phyloP scores from a whole-genome alignment of 2,329 filamentous ascomycete species.

The Pseudogymnoascus sp. region DNA sequence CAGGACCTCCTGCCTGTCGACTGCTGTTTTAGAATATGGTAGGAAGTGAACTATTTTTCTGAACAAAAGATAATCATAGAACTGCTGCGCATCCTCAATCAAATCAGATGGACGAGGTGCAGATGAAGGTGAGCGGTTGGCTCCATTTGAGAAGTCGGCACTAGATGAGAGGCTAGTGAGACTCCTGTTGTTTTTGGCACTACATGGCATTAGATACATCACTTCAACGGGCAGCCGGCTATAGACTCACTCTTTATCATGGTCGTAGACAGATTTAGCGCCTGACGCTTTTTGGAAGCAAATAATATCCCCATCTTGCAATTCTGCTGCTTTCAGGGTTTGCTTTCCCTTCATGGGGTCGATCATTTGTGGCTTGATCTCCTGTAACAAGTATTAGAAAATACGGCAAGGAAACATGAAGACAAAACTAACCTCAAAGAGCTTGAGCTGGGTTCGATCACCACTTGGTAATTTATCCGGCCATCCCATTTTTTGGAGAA shows the following conservation, averaged over 20 bases:
- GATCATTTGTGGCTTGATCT: slow-evolving; percentile 98
- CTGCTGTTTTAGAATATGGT: slow-evolving; percentile 53
- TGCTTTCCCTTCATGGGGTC: slow-evolving; percentile 87
- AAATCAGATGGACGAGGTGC: slow-evolving; percentile 33
- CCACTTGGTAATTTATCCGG: slow-evolving; percentile 58
- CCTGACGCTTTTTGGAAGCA: slow-evolving; percentile 71
- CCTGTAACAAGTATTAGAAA: slow-evolving; percentile 35
- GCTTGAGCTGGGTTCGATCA: slow-evolving; percentile 50
- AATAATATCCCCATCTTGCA: slow-evolving; percentile 94
- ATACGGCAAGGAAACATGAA: background rate
- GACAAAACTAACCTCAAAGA: slow-evolving; percentile 59
- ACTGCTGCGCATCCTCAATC: slow-evolving; percentile 67
- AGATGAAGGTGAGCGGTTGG: background rate
- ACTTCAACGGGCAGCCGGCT: slow-evolving; percentile 25
- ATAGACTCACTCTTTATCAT: slow-evolving; percentile 19
- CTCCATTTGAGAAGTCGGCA: background rate
- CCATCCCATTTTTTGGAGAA: slow-evolving; percentile 81
- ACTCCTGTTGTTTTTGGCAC: background rate
- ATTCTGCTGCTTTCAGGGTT: slow-evolving; percentile 80
- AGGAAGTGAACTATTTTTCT: slow-evolving; percentile 71
- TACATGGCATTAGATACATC: slow-evolving; percentile 36
- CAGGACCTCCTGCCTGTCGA: slow-evolving; percentile 56
- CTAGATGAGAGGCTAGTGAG: background rate
- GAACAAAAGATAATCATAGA: slow-evolving; percentile 89
- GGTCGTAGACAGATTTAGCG: slow-evolving; percentile 28